Conservation (phyloP, 768 basidiomycete species). For the Phaeolepiota aurea region DNA sequence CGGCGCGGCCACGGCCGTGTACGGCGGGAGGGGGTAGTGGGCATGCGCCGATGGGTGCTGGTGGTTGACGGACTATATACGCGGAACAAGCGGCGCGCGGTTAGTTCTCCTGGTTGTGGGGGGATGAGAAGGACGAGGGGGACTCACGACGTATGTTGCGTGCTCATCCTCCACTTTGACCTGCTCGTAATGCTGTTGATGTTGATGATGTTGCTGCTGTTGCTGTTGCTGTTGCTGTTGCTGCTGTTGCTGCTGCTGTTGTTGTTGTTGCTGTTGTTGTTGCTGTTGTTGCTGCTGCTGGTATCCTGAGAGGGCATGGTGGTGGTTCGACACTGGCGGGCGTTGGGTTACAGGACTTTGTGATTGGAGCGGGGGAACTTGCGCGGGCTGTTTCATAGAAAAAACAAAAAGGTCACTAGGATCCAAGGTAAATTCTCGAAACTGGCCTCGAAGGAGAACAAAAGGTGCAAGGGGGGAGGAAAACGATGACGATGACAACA, state of each 20-base stretch:
- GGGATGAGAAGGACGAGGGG: not conserved
- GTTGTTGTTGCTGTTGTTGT: too few relatives aligned
- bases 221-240: too few relatives aligned
- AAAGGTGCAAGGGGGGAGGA: too few relatives aligned
- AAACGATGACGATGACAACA: too few relatives aligned
- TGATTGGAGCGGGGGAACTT: constrained; percentile 54
- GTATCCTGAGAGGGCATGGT: constrained; percentile 29
- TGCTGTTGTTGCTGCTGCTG: constrained; percentile 27
- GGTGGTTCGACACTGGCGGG: constrained; percentile 26
- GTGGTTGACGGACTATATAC: constrained; percentile 21
- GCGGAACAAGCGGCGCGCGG: too few relatives aligned
- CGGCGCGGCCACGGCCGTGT: constrained; percentile 36
- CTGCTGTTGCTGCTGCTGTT: constrained; percentile 26
- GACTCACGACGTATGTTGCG: constrained; percentile 41
- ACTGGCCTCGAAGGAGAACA: constrained; percentile 14
- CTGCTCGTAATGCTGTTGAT: constrained; percentile 39
- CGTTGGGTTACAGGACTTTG: constrained; percentile 44
- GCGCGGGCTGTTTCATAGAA: constrained; percentile 61
- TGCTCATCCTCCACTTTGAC: constrained; percentile 73
- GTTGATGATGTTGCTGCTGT: constrained; percentile 14
- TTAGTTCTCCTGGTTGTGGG: not conserved
- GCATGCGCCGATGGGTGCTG: constrained; percentile 22
- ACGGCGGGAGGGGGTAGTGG: constrained; percentile 41
- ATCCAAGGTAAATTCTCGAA: constrained; percentile 37
- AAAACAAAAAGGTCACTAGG: constrained; percentile 44